Conservation (phyloP, 176 grass and related monocot genomes). For the Areca catechu region DNA sequence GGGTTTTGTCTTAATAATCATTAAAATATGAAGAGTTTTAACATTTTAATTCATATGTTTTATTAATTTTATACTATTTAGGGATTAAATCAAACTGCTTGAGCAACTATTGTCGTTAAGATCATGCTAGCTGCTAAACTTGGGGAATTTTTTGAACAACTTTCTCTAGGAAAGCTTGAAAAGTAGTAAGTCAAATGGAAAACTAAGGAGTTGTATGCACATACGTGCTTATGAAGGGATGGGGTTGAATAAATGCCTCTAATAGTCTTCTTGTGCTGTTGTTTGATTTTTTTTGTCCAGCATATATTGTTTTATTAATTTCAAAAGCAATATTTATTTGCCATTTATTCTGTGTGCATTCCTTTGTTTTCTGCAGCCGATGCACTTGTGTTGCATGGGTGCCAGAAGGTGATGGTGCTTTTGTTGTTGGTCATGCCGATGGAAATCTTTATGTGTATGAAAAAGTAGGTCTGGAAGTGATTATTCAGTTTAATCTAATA, state of each 20-base stretch:
- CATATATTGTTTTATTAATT: background rate
- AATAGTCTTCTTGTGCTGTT: background rate
- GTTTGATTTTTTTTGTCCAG: slow-evolving; percentile 6
- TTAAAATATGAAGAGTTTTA: too few species aligned
- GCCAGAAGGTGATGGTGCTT: slow-evolving; percentile 61
- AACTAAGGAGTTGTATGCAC: too few species aligned
- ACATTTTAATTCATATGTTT: too few species aligned
- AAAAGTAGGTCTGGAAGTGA: slow-evolving; percentile 42
- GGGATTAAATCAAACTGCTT: too few species aligned
- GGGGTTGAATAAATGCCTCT: background rate
- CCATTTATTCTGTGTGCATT: slow-evolving; percentile 1
- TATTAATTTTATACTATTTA: too few species aligned
- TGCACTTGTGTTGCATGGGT: slow-evolving; percentile 87
- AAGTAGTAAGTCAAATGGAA: too few species aligned
- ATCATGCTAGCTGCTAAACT: too few species aligned
- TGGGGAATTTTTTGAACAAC: too few species aligned
- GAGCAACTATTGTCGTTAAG: too few species aligned
- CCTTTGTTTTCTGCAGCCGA: slow-evolving; percentile 43
- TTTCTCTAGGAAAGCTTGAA: too few species aligned
- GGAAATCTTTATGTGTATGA: slow-evolving; percentile 94
- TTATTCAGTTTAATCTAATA: background rate
- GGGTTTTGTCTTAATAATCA: too few species aligned
- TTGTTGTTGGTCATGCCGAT: slow-evolving; percentile 86
- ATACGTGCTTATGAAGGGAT: too few species aligned
- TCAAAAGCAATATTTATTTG: slow-evolving; percentile 4